Conservation (phyloP, 345 rosid genomes). For the Melaleuca alternifolia region DNA sequence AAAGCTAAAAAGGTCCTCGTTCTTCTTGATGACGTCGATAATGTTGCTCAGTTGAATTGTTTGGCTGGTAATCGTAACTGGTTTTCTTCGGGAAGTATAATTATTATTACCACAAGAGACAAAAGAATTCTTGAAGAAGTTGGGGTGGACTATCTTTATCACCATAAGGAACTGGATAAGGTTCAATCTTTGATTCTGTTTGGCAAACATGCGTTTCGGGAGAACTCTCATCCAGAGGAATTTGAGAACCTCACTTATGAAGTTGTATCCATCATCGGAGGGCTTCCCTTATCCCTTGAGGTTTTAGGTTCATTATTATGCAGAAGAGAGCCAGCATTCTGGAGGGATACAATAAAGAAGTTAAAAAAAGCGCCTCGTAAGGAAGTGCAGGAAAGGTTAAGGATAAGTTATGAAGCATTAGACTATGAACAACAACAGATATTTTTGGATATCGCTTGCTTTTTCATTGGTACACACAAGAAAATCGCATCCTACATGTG, state of each 20-base stretch:
- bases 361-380: not conserved
- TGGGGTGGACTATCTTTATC: not conserved
- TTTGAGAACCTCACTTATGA: not conserved
- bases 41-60: not conserved
- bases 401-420: not conserved
- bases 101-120: not conserved
- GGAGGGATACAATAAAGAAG: not conserved
- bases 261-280: not conserved
- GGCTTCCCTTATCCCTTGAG: not conserved
- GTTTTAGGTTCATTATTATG: not conserved
- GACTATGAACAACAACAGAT: not conserved
- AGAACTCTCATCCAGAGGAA: not conserved
- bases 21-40: not conserved
- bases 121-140: not conserved
- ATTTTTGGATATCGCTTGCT: not conserved
- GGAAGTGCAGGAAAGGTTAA: not conserved
- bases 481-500: not conserved
- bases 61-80: not conserved
- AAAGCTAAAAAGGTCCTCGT: conserved; percentile 6
- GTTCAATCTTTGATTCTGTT: not conserved
- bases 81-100: not conserved
- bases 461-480: not conserved
- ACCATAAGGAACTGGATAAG: not conserved
- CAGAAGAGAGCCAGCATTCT: accelerated
- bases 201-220: not conserved